These are phyloP conservation scores for Echinochloa phyllopogon DNA, from an alignment of 176 grass and related monocot species.

Conservation along the genomic window DNA sequence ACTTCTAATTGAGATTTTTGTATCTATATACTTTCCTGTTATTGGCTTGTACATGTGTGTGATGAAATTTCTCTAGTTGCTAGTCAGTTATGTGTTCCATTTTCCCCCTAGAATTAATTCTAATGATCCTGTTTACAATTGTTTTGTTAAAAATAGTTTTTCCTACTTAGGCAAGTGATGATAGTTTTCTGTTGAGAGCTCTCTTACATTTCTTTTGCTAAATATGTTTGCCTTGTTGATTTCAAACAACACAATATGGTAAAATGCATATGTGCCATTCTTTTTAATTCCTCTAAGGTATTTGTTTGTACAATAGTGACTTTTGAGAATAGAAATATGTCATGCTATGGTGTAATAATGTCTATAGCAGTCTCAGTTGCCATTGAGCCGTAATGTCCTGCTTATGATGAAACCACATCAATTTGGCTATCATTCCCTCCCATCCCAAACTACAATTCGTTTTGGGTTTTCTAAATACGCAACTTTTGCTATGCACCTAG, in stretches of 20 bases:
- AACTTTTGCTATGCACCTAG: too few relatives aligned
- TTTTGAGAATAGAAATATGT: neutral
- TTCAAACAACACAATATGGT: neutral
- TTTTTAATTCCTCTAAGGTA: neutral
- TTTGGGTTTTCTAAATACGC: too few relatives aligned
- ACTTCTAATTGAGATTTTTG: neutral
- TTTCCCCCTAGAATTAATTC: neutral
- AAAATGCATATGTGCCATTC: neutral
- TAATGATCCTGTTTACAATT: neutral
- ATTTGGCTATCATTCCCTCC: neutral
- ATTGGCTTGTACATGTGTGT: neutral
- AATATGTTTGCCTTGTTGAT: neutral
- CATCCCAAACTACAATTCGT: too few relatives aligned
- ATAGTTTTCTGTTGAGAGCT: neutral
- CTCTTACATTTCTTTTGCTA: neutral
- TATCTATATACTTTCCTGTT: neutral
- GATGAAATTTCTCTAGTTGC: neutral
- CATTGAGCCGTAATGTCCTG: neutral
- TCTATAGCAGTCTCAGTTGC: neutral
- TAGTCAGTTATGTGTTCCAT: neutral
- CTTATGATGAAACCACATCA: neutral
- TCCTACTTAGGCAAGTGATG: neutral
- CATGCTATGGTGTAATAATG: neutral
- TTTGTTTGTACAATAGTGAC: neutral
- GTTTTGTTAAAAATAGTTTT: constrained; percentile 1